These are phyloP conservation scores for Pichia phayaonensis DNA, from an alignment of 805 yeast species.

Conservation along the genomic window DNA sequence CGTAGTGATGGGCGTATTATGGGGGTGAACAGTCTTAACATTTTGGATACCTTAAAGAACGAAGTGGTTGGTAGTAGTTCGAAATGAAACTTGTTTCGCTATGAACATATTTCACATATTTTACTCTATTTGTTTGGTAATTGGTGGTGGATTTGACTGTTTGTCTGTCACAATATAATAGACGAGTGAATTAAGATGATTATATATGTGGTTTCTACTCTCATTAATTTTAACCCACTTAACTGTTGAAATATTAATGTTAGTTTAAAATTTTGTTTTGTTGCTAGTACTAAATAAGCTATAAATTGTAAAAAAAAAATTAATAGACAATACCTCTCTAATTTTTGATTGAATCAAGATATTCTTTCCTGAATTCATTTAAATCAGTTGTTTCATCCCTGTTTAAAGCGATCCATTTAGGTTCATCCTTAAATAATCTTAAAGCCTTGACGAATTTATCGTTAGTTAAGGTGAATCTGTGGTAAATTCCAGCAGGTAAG, in stretches of 20 bases:
- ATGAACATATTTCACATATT: too few relatives aligned
- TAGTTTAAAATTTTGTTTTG: too few relatives aligned
- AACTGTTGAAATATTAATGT: too few relatives aligned
- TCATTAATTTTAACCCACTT: too few relatives aligned
- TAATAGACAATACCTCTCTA: too few relatives aligned
- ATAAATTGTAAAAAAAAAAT: too few relatives aligned
- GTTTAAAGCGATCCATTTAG: conserved; percentile 87
- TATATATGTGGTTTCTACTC: too few relatives aligned
- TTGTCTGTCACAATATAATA: too few relatives aligned
- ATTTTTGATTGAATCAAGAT: conserved; percentile 28
- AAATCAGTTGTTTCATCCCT: conserved; percentile 35
- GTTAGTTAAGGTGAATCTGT: conserved; percentile 74
- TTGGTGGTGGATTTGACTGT: too few relatives aligned
- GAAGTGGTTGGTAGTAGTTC: neutral
- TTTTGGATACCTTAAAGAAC: neutral
- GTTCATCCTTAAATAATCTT: conserved; percentile 87
- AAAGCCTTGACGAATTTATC: conserved; percentile 63
- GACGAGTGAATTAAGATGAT: too few relatives aligned
- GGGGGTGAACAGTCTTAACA: neutral
- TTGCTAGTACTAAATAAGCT: too few relatives aligned
- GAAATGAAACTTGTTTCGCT: neutral
- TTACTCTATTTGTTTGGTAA: too few relatives aligned
- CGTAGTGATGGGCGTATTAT: neutral
- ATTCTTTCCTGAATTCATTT: conserved; percentile 38
- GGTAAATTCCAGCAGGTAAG: conserved; percentile 90